Conservation (phyloP, 441 rosid genomes). For the Codiaeum variegatum region DNA sequence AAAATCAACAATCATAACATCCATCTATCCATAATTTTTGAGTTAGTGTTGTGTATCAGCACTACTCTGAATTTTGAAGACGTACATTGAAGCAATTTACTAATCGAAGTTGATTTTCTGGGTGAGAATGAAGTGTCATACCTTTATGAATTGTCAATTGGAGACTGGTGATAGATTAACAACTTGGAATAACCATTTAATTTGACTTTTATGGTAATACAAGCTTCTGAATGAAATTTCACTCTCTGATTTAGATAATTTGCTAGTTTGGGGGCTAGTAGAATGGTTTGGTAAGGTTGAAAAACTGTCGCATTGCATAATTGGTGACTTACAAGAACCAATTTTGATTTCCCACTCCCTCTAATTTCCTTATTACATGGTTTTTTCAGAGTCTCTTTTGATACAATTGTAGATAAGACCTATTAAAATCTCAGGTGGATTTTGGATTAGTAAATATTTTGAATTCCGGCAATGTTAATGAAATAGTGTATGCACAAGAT, state of each 20-base stretch:
- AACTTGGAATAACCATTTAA: neutral
- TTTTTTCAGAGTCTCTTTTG: too few species aligned
- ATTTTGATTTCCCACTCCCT: neutral
- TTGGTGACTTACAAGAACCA: neutral
- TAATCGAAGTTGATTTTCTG: neutral
- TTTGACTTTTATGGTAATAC: neutral
- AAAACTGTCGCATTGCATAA: too few species aligned
- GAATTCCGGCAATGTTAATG: too few species aligned
- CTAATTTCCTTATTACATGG: too few species aligned
- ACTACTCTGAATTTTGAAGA: neutral
- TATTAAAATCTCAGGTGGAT: neutral
- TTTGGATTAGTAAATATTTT: neutral
- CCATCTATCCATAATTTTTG: neutral
- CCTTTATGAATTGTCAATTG: neutral
- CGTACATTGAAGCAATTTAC: neutral
- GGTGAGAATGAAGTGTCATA: neutral
- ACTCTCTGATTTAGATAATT: neutral
- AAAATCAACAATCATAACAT: neutral
- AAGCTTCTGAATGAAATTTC: neutral
- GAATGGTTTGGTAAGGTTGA: neutral
- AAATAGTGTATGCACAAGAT: too few species aligned
- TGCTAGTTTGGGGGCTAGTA: neutral
- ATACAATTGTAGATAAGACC: too few species aligned
- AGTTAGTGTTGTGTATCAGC: neutral
- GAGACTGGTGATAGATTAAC: neutral